Conservation (phyloP, 2,329 filamentous ascomycete genomes). For the Talaromyces sp. region DNA sequence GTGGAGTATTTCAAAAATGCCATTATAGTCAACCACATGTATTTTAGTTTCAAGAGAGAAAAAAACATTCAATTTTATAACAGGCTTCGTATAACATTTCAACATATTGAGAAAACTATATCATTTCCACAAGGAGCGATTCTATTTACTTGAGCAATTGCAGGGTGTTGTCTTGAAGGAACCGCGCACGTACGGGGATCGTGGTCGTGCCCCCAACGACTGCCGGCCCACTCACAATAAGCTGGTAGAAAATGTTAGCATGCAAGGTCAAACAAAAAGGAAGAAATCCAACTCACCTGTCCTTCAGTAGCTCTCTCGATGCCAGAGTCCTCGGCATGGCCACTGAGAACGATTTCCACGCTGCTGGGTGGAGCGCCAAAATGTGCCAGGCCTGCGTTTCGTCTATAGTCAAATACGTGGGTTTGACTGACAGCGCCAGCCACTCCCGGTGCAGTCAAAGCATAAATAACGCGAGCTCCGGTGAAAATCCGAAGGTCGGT, state of each 20-base stretch:
- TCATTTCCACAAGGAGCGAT: neutral
- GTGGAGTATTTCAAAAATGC: neutral
- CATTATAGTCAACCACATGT: neutral
- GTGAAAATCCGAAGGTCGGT: slow-evolving; percentile 80
- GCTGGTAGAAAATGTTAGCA: slow-evolving; percentile 39
- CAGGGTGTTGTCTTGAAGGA: slow-evolving; percentile 70
- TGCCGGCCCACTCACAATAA: slow-evolving; percentile 67
- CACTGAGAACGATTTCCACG: slow-evolving; percentile 68
- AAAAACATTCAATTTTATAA: neutral
- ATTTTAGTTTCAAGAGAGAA: neutral
- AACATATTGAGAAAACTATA: neutral
- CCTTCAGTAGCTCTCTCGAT: slow-evolving; percentile 48
- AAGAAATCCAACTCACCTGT: slow-evolving; percentile 49
- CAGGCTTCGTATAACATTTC: neutral
- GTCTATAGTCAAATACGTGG: slow-evolving; percentile 79
- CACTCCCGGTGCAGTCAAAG: slow-evolving; percentile 74
- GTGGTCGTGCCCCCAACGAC: slow-evolving; percentile 64
- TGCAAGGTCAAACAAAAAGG: neutral
- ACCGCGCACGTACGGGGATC: slow-evolving; percentile 60
- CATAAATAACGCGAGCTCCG: slow-evolving; percentile 76
- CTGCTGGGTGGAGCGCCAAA: slow-evolving; percentile 79
- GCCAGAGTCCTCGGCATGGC: slow-evolving; percentile 28
- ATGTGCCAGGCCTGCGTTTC: slow-evolving; percentile 50
- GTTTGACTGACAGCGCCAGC: slow-evolving; percentile 88
- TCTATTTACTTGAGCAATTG: slow-evolving; percentile 38